Evolutionary conservation across 495 filamentous ascomycete species (phyloP).

Genomic region (Neurospora tetraspora): DNA sequence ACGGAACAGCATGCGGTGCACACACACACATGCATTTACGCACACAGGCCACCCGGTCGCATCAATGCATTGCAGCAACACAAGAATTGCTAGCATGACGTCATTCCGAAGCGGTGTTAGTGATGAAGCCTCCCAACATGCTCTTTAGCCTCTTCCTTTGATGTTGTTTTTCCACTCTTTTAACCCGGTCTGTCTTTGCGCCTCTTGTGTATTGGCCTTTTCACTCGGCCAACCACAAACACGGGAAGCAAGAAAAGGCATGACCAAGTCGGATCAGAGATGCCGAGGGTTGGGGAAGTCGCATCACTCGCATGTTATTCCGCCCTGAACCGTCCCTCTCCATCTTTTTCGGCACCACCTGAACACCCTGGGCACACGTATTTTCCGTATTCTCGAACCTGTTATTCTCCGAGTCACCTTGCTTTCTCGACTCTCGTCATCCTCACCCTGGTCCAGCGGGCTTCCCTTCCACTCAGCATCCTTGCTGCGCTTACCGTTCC

Average conservation of each 20-base stretch:
- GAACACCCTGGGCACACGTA: background rate
- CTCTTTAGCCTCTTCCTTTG: background rate
- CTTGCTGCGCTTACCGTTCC: background rate
- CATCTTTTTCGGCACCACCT: background rate
- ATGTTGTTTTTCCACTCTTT: background rate
- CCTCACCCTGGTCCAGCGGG: background rate
- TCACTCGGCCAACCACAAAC: background rate
- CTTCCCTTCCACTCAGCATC: background rate
- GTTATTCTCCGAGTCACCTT: background rate
- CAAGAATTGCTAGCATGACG: background rate
- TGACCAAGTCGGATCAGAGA: background rate
- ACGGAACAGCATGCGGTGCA: background rate
- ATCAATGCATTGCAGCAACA: background rate
- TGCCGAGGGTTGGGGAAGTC: background rate
- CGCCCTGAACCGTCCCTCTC: background rate
- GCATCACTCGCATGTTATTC: background rate
- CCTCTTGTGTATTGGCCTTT: background rate
- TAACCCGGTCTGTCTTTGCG: background rate
- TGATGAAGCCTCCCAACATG: background rate
- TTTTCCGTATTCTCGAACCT: background rate
- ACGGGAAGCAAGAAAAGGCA: background rate
- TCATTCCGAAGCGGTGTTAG: background rate
- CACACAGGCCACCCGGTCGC: background rate
- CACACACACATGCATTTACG: background rate
- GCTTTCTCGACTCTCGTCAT: background rate